Base-by-base conservation (phyloP, 176 grass and related monocot species). In the Panicum miliaceum region DNA sequence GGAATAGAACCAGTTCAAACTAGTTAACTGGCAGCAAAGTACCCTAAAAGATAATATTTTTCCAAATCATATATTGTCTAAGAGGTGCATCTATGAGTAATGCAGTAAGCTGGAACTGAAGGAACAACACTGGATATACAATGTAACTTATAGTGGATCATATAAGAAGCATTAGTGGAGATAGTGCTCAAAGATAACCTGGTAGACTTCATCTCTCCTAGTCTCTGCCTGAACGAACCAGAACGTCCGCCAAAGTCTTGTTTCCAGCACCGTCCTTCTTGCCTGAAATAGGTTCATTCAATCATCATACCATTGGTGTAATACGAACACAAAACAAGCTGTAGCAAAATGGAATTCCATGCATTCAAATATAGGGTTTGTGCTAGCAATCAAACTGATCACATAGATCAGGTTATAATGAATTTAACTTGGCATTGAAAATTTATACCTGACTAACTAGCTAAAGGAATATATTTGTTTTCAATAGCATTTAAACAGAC, bases 231-330 rank as follows among this genome's bases (percentile, higher is more conserved):
- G 15, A 54, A 78, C 3, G 54, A 57, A 57, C 22, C 54, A 57
- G 75, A 7, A 58, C 52, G 19, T 22, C 83, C 48, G 83, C 62
- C 26, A 70, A 60, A 45, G 19, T 85, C 51, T 85, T 77, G 6
- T 26, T 69, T 60, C 11, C 22, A 29, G 12, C 29, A 69, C 14
- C n/a, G 5, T 66, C 57, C 75, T 69, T 78, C 74, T 85, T 40
- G 22, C 27, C 84, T 85, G 27, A 74, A 50, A 52, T 13, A 53
- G 47, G 27, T 74, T n/a, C 71, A 50, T 34, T 78, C 29, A 71
- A 78, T 71, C 32, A 70, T 48, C 10, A 29, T 23, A 13, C 12
- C 48, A 78, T 12, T n/a, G 66, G 23, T 23, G 14, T 18, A 68
- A 59, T 38, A 59, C 25, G 32, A 56, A 45, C 62, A 58, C 18